Evolutionary conservation across 1,284 basidiomycete genomes (phyloP), one percentile per base, ranked within the genome.

Genomic region (Pyrrhoderma lamaoense): DNA sequence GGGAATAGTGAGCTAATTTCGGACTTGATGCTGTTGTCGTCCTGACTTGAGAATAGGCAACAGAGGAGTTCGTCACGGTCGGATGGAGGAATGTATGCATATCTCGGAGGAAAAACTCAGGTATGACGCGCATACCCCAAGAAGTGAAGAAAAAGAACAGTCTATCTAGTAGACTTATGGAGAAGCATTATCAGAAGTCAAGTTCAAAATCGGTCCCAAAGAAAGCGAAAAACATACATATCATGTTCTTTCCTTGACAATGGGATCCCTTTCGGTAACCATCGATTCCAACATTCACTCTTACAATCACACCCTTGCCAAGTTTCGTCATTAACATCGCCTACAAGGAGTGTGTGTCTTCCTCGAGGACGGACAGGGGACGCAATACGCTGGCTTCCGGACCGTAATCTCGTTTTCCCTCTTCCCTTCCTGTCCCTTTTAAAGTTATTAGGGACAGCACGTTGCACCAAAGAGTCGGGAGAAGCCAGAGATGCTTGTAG

Each of bases 1-100:
- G 81, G 1, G 80, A 82, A 65, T 86, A 87, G 57, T 81, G 76
- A 0, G 79, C 70, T 0, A 76, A 74, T 47, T 74, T 72, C 0
- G 72, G 67, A 7, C 70, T 66, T 0, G 68, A 58, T 8, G 45
- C 19, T 65, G 27, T 37, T 21, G 39, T 60, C 23, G 63, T 58
- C 49, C 65, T 67, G 61, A 69, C 67, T 8, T 77, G 67, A 0
- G 71, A 67, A 22, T 40, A 22, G 7, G 27, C 27, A 31, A 31
- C 27, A 5, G 27, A 31, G 5, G 27, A 31, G 11, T 11, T 31
- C 7, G 11, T 31, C 27, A 11, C 11, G n/a, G 38, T 0, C 68
- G 69, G 2, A 79, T 76, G 27, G 58, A 86, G 66, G 54, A 72
- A 64, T 53, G 74, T 61, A 60, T 74, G 68, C 77, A 83, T 80